Base-by-base conservation (phyloP, 768 basidiomycete genomes). In the Psilocybe sp. region DNA sequence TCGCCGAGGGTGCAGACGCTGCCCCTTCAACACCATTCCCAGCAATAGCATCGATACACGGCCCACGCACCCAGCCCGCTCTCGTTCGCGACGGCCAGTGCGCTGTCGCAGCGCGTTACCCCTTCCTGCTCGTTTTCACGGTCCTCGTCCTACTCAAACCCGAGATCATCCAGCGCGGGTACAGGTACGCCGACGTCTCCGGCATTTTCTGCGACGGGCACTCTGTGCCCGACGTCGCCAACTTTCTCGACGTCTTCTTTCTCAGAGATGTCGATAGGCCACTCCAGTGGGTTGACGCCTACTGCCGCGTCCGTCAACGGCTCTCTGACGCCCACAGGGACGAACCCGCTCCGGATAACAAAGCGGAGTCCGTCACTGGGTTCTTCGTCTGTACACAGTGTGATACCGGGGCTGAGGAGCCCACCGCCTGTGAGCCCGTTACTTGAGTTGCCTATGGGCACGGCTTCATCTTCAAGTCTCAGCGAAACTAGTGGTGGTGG, bases 321-420 rank as follows among this genome's bases (percentile, higher is more conserved):
- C 4, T 28, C 23, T 28, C 23, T 28, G 3, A 28, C 4, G 23
- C 23, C 23, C 4, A 28, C 23, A 4, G 23, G 23, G 3, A 28
- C 23, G 23, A 28, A 28, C 4, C 63, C 63, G 1, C 55, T 69
- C 14, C 37, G 61, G 9, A 69, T 69, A 23, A 52, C 50, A 3
- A 66, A 67, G 46, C 55, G 64, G 8, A 61, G 55, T 40, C 64
- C 62, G 5, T 47, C 57, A n/a, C 51, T 56, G 20, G 46, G 48
- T 20, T 23, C 48, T 35, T 46, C 50, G 31, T 23, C 31, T n/a
- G 10, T 33, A 1, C 38, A 23, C 3, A 14, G 2, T n/a, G 34
- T 32, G 15, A 20, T 37, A 12, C 28, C 46, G 12, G 41, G 15
- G 28, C 41, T 37, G 14, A 18, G 36, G 2, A 51, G 54, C 12